Evolutionary conservation across 2,329 filamentous ascomycete species (phyloP).

Genomic region (Acrocalymma vagum): DNA sequence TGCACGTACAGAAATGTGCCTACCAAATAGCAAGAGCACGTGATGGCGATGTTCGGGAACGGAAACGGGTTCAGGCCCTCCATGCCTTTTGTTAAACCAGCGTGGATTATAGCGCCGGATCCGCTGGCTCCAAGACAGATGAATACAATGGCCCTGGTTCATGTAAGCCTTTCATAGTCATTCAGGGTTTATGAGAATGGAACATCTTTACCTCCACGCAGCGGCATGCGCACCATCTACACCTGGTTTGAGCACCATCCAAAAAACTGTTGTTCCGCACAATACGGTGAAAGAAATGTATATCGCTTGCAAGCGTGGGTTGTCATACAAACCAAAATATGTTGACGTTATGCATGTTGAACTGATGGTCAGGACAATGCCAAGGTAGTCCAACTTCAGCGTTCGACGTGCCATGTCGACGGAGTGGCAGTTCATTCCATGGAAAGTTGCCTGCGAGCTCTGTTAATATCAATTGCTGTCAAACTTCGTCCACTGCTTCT

Average conservation of each 20-base stretch:
- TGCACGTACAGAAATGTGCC: constrained; percentile 4
- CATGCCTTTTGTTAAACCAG: neutral
- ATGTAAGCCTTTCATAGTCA: no score
- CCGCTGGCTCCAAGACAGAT: no score
- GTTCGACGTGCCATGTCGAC: constrained; percentile 3
- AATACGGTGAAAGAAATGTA: constrained; percentile 4
- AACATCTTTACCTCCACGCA: no score
- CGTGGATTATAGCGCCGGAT: constrained; percentile 1
- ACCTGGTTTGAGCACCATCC: constrained; percentile 1
- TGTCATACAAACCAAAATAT: constrained; percentile 11
- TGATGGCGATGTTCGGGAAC: neutral
- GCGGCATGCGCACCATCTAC: no score
- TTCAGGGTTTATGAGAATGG: no score
- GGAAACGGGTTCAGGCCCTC: constrained; percentile 1
- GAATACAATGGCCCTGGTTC: no score
- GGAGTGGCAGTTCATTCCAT: constrained; percentile 11
- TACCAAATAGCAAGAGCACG: neutral
- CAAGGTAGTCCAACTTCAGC: constrained; percentile 18
- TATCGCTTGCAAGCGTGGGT: neutral
- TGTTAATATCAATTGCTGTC: neutral
- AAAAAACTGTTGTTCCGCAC: neutral
- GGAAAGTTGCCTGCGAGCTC: neutral
- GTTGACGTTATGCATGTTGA: constrained; percentile 12
- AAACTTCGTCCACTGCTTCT: no score
- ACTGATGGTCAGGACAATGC: constrained; percentile 13